Evolutionary conservation across 2,329 filamentous ascomycete genomes (phyloP).

Genomic region (Leptographium galeiforme): DNA sequence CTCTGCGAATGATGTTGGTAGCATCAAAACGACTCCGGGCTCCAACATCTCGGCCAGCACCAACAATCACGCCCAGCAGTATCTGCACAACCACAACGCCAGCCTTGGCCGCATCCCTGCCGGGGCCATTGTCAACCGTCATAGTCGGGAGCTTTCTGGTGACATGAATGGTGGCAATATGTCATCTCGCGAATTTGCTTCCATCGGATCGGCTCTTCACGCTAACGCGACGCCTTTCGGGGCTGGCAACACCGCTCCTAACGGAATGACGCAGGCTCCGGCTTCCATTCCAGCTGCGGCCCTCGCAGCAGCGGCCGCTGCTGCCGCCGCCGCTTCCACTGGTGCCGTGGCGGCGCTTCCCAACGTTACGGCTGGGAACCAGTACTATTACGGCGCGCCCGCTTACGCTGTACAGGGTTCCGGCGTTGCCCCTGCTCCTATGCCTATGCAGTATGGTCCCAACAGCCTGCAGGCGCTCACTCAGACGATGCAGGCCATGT

Average conservation of each 20-base stretch:
- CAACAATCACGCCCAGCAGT: slow-evolving; percentile 48
- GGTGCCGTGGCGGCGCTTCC: slow-evolving; percentile 6
- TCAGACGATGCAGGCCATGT: slow-evolving; percentile 56
- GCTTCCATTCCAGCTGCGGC: slow-evolving; percentile 12
- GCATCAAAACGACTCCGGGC: slow-evolving; percentile 56
- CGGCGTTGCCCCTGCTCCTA: slow-evolving; percentile 2
- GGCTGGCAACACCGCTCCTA: slow-evolving; percentile 35
- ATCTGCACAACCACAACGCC: slow-evolving; percentile 65
- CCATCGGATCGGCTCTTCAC: slow-evolving; percentile 61
- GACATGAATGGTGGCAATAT: slow-evolving; percentile 19
- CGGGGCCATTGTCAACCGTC: slow-evolving; percentile 50
- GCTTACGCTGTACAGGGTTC: slow-evolving; percentile 8
- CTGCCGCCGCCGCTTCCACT: slow-evolving; percentile 15
- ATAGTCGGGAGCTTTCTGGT: slow-evolving; percentile 58
- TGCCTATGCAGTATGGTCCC: slow-evolving; percentile 23
- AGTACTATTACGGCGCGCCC: slow-evolving; percentile 16
- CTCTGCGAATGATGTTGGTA: slow-evolving; percentile 80
- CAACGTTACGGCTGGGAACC: slow-evolving; percentile 12
- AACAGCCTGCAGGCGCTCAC: slow-evolving; percentile 45
- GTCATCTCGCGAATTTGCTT: slow-evolving; percentile 36
- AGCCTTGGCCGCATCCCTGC: slow-evolving; percentile 68
- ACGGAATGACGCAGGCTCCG: slow-evolving; percentile 10
- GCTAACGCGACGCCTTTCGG: slow-evolving; percentile 70
- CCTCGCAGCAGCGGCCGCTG: slow-evolving; percentile 13
- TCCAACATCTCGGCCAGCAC: slow-evolving; percentile 30